phyloP scores from a whole-genome alignment of 2,329 filamentous ascomycete genomes.

The Diaporthe citriasiana region DNA sequence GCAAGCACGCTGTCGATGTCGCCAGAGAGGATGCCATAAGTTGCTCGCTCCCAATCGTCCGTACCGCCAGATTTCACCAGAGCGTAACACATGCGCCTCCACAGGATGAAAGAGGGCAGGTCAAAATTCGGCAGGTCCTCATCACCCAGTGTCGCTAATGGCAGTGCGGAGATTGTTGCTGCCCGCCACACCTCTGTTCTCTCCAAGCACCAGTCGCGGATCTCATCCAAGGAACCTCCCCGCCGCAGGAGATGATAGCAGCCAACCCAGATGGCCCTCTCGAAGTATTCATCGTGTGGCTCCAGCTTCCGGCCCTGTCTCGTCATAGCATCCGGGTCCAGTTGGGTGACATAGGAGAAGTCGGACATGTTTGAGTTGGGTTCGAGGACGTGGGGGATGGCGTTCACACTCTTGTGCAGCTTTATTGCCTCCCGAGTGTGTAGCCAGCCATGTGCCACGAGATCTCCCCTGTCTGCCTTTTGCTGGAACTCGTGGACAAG shows the following conservation, averaged over 20 bases:
- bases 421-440: conserved; percentile 94
- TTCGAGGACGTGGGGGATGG: conserved; percentile 75
- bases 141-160: conserved; percentile 67
- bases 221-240: conserved; percentile 79
- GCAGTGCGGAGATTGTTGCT: conserved; percentile 81
- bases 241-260: conserved; percentile 93
- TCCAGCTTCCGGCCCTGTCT: conserved; percentile 84
- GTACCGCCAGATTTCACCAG: conserved; percentile 77
- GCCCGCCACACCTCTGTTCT: conserved; percentile 92
- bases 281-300: conserved; percentile 87
- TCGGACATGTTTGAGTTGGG: conserved; percentile 70
- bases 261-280: conserved; percentile 92
- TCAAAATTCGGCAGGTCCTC: conserved; percentile 58
- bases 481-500: conserved; percentile 82
- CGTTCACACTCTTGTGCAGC: conserved; percentile 84
- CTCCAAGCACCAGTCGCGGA: conserved; percentile 88
- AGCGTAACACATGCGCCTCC: conserved; percentile 83
- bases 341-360: conserved; percentile 80
- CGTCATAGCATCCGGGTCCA: conserved; percentile 91
- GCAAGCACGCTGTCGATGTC: conserved; percentile 83
- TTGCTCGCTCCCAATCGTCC: conserved; percentile 86
- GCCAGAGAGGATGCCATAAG: conserved; percentile 91
- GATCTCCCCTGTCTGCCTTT: conserved; percentile 82
- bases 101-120: conserved; percentile 70
- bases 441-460: conserved; percentile 91